Evolutionary conservation across 176 grass and related monocot genomes (phyloP), one percentile per base, ranked within the genome.

Genomic region (Avena insularis): DNA sequence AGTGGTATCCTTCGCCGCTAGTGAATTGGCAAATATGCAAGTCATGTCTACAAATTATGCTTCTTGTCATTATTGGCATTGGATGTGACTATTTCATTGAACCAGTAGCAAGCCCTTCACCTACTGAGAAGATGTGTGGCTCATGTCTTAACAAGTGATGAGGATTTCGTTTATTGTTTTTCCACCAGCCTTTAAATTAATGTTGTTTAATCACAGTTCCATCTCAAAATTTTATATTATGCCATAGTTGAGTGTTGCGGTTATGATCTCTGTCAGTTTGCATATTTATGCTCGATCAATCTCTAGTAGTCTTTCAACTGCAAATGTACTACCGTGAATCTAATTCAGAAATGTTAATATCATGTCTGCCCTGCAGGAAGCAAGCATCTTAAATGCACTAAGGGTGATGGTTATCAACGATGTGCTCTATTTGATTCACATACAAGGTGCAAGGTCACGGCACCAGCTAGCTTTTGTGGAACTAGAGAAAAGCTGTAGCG

Each of bases 341-440:
- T 66, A 51, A 79, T 79, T 85, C 19, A 33, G 9, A 51, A 29
- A 40, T 78, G 9, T 25, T 82, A 79, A 83, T 86, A 19, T 75
- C 4, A 76, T 80, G 62, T 67, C 75, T 81, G 23, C 17, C 14
- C 54, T 87, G 58, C 79, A 95, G 96, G 90, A 95, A 85, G 78
- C 92, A 81, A 86, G 36, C 35, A 90, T 92, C 5, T 84, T 95
- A 75, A 91, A 86, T 43, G 86, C 88, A 14, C 82, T 98, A 51
- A 92, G 84, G 68, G 87, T 98, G 86, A 92, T 95, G 92, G 71
- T 95, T 82, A 80, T 95, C 50, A 83, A 88, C 54, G 96, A 98
- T 65, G 92, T 94, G 90, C 82, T 90, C 70, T 98, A 94, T 59
- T 84, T 95, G 69, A 91, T 95, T 89, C 82, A 95, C 83, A 70